Conservation (phyloP, 164 flowering plant genomes). For the Annona squamosa region DNA sequence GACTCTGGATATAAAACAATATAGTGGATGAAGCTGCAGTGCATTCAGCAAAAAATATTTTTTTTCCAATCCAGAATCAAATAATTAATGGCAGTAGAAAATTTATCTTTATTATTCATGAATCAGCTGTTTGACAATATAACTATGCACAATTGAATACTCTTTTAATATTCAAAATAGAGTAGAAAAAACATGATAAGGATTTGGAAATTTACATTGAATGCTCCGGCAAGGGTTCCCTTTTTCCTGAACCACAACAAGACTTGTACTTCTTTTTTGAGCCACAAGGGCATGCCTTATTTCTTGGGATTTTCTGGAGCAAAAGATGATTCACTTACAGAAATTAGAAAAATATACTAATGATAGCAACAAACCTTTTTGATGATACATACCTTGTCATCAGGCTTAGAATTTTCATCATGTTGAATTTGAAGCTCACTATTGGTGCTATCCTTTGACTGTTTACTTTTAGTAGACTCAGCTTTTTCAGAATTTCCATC, state of each 20-base stretch:
- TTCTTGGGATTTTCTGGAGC: conserved; percentile 60
- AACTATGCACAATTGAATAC: not conserved
- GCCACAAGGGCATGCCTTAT: conserved; percentile 80
- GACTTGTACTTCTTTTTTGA: conserved; percentile 89
- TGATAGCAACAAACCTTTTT: conserved; percentile 3
- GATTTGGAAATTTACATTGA: conserved; percentile 35
- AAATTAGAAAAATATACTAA: conserved; percentile 5
- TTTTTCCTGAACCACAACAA: conserved; percentile 63
- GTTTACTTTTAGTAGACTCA: conserved; percentile 7
- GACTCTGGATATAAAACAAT: not conserved
- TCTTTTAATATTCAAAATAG: not conserved
- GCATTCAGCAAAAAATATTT: not conserved
- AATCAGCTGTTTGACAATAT: not conserved
- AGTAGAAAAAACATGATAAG: not conserved
- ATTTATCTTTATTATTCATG: too few relatives aligned
- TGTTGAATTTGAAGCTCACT: conserved; percentile 14
- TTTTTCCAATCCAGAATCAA: not conserved
- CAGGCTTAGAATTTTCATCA: conserved; percentile 16
- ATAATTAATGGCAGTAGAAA: not conserved
- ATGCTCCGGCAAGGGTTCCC: conserved; percentile 36
- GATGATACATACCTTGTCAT: conserved; percentile 35
- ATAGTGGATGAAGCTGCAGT: not conserved
- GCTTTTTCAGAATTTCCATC: conserved; percentile 21
- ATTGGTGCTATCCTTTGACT: conserved; percentile 12
- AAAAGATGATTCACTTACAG: not conserved